Evolutionary conservation across 1,284 basidiomycete genomes (phyloP).

Genomic region (Ceratobasidium sp.): DNA sequence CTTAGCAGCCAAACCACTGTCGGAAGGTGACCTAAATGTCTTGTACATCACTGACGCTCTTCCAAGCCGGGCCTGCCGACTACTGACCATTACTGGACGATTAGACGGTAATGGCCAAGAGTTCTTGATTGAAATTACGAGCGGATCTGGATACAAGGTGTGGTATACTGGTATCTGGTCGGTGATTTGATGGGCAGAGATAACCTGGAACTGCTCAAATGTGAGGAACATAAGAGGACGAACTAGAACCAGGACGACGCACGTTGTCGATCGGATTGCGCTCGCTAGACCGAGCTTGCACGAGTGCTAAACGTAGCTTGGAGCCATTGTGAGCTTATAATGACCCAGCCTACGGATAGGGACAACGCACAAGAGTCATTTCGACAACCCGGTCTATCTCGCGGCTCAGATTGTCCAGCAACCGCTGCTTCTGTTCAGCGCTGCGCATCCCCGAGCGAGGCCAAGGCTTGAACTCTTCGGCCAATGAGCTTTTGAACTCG

Average conservation of each 20-base stretch:
- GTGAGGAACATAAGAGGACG: too few relatives aligned
- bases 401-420: not conserved
- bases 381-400: not conserved
- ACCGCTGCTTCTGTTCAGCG: not conserved
- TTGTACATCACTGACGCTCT: not conserved
- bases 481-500: not conserved
- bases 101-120: not conserved
- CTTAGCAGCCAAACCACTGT: not conserved
- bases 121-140: not conserved
- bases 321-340: not conserved
- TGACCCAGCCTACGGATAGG: too few relatives aligned
- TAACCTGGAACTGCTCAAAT: too few relatives aligned
- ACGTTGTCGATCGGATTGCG: too few relatives aligned
- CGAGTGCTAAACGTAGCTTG: not conserved
- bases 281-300: not conserved
- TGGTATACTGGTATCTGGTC: too few relatives aligned
- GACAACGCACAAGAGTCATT: too few relatives aligned
- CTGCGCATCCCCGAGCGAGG: not conserved
- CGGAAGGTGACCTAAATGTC: not conserved
- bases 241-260: too few relatives aligned
- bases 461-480: too few relatives aligned
- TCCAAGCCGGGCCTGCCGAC: not conserved
- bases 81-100: not conserved
- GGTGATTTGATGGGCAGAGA: too few relatives aligned
- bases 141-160: too few relatives aligned